These are phyloP conservation scores for Leccinellum luteum DNA, from an alignment of 768 basidiomycete species.

Conservation along the genomic window DNA sequence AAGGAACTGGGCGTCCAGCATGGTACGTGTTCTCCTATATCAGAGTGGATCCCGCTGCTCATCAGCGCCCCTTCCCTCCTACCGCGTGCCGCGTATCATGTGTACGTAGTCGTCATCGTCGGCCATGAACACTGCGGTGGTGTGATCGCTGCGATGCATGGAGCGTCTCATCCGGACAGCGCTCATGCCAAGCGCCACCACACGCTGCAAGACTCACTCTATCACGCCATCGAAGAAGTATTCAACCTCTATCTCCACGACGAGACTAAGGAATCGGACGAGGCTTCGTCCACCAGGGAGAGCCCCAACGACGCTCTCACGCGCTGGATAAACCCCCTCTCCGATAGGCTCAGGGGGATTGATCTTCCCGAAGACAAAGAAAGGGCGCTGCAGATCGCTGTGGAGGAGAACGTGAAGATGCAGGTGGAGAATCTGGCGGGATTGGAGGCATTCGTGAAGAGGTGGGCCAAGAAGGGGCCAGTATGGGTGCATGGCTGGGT, in stretches of 20 bases:
- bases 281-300: conserved; percentile 12
- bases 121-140: conserved; percentile 86
- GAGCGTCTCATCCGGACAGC: background rate
- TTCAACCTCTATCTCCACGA: conserved; percentile 29
- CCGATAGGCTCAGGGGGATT: conserved; percentile 45
- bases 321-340: conserved; percentile 72
- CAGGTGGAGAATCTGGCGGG: conserved; percentile 50
- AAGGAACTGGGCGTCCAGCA: conserved; percentile 65
- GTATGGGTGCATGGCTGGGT: conserved; percentile 73
- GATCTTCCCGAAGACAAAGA: conserved; percentile 26
- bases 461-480: conserved; percentile 35
- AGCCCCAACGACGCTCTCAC: conserved; percentile 48
- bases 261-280: conserved; percentile 4
- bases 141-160: conserved; percentile 40
- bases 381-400: conserved; percentile 32
- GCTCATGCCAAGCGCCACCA: conserved; percentile 1
- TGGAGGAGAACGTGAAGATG: conserved; percentile 58
- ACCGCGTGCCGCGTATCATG: conserved; percentile 2
- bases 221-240: conserved; percentile 1
- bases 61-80: background rate
- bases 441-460: conserved; percentile 39
- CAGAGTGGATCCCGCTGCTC: no score
- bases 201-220: conserved; percentile 16
- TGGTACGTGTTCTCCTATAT: conserved; percentile 45
- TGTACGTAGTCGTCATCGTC: conserved; percentile 62